Conservation (phyloP, 108 stramenopile genomes). For the Discostella stelligeroides region DNA sequence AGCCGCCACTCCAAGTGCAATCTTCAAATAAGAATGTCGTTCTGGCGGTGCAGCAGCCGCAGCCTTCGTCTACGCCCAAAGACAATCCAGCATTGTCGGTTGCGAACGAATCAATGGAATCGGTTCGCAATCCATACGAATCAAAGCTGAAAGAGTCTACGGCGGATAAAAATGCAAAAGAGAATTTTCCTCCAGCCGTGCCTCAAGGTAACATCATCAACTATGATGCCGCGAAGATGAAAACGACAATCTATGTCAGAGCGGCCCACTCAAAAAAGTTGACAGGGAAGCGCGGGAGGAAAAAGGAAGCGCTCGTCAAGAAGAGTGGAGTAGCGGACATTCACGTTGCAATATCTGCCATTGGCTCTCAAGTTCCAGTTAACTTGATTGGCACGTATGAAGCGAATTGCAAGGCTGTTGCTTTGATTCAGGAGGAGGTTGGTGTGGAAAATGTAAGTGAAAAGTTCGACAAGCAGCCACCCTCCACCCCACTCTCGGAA, state of each 20-base stretch:
- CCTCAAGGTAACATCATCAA: not conserved
- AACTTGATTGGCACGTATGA: constrained; percentile 16
- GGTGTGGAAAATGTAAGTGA: constrained; percentile 33
- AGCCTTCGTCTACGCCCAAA: constrained; percentile 5
- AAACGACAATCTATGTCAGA: constrained; percentile 23
- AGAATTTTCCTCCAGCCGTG: constrained; percentile 2
- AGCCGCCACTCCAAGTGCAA: constrained; percentile 6
- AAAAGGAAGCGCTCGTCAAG: constrained; percentile 32
- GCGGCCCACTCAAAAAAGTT: constrained; percentile 24
- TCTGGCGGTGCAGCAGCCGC: not conserved
- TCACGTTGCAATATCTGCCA: constrained; percentile 15
- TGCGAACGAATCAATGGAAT: constrained; percentile 3
- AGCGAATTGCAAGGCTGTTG: constrained; percentile 18
- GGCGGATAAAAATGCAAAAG: not conserved
- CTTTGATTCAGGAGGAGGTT: constrained; percentile 25
- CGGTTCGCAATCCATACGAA: constrained; percentile 7
- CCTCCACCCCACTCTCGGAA: too few relatives aligned
- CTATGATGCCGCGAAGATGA: not conserved
- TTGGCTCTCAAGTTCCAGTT: constrained; percentile 29
- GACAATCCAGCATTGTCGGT: not conserved
- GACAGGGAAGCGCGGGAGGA: constrained; percentile 30
- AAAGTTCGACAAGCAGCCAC: not conserved
- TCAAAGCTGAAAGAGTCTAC: constrained; percentile 4
- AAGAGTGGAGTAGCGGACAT: constrained; percentile 25
- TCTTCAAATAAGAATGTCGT: not conserved